These are phyloP conservation scores for Dunaliella primolecta DNA, from an alignment of 139 green algal genomes.

Conservation along the genomic window DNA sequence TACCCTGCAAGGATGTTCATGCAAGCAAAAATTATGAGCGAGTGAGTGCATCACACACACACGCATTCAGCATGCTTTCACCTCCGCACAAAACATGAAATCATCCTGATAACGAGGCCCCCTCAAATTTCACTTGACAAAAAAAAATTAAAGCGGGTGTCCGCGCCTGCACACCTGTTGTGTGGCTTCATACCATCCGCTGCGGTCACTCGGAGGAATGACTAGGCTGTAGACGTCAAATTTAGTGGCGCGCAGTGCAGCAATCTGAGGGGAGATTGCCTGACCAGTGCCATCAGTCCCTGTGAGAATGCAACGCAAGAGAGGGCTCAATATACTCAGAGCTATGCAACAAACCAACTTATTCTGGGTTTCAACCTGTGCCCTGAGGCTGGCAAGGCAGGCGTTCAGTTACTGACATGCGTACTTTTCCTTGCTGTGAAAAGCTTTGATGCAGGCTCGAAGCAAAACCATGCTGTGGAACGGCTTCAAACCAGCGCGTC, in stretches of 20 bases:
- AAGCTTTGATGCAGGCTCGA: neutral
- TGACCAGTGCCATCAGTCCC: slow-evolving; percentile 70
- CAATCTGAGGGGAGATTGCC: slow-evolving; percentile 55
- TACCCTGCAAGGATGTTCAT: too few species aligned
- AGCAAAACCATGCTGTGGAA: neutral
- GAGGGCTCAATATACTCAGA: neutral
- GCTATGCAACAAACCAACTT: neutral
- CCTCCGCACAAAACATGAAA: too few species aligned
- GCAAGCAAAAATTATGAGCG: too few species aligned
- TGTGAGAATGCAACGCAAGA: slow-evolving; percentile 8
- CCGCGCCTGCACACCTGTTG: neutral
- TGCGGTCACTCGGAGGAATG: slow-evolving; percentile 41
- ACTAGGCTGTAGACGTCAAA: slow-evolving; percentile 55
- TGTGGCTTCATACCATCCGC: slow-evolving; percentile 49
- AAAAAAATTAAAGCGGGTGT: too few species aligned
- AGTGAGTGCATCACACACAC: too few species aligned
- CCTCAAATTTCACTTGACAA: too few species aligned
- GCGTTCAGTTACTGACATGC: neutral
- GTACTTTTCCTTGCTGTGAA: neutral
- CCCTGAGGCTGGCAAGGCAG: neutral
- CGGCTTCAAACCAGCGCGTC: neutral
- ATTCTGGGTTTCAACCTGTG: neutral
- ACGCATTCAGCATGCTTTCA: too few species aligned
- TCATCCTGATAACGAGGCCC: too few species aligned
- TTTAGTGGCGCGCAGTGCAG: slow-evolving; percentile 25